Base-by-base conservation (phyloP, 306 rosid genomes). In the Potentilla sterilis region DNA sequence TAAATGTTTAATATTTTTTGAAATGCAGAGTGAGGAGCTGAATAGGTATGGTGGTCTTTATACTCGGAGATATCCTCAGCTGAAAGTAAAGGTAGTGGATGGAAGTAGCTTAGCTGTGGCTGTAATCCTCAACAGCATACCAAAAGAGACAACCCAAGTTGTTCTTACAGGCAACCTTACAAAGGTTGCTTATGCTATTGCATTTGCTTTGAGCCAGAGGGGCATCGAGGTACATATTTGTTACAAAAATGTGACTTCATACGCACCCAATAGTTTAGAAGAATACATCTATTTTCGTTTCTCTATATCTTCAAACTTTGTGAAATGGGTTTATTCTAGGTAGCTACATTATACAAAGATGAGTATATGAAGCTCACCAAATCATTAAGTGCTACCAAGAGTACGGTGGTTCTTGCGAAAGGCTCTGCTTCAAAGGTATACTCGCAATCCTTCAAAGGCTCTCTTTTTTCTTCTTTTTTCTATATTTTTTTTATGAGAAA, bases 181-280 rank as follows among this genome's bases (percentile, higher is more conserved):
- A 12, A 90, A 90, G 69, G 82, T 88, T 79, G 88, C 91, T 80
- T 77, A 22, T 80, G 89, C 88, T 52, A 37, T 88, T 78, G 88
- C 86, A 58, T 78, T 52, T 63, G 44, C 83, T 67, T 79, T 90
- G 57, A 78, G 83, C 80, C 86, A 85, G 67, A 80, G 67, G 72
- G 89, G 82, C 3, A 16, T 90, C 64, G 85, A 90, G 90, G 87
- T 90, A 10, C 42, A 0, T 62, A 40, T 24, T 42, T 34, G 16
- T 4, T 59, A 55, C 18, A 59, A 11, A 28, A 22, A 21, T 9
- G 1, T 24, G 6, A 22, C 2, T 14, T 24, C 37, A 59, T 59
- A 19, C 22, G 24, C 18, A 52, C 22, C 58, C 11, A 4, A 18
- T 2, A 19, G 28, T 28, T 28, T 28, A 2, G 24, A 52, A 52